These are phyloP conservation scores for Pseudogymnoascus destructans DNA, from an alignment of 2,329 filamentous ascomycete species.

Conservation along the genomic window DNA sequence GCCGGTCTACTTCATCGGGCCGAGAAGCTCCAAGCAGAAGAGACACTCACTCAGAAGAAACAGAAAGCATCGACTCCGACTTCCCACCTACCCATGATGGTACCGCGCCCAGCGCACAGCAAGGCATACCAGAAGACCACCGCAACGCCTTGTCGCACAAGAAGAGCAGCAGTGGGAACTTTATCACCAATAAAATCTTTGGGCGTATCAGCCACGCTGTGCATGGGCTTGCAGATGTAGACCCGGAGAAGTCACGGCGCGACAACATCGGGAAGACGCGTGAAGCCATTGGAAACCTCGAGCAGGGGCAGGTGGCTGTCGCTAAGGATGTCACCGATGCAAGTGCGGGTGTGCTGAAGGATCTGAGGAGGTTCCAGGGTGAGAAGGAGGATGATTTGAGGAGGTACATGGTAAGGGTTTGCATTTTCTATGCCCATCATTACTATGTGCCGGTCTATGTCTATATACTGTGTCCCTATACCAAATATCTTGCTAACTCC, in stretches of 20 bases:
- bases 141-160: constrained; percentile 43
- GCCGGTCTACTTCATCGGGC: constrained; percentile 50
- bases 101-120: constrained; percentile 57
- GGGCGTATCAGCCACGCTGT: constrained; percentile 90
- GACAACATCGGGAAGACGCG: constrained; percentile 94
- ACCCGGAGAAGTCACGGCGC: constrained; percentile 81
- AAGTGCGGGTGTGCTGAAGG: constrained; percentile 73
- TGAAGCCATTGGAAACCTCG: constrained; percentile 72
- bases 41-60: constrained; percentile 50
- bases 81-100: constrained; percentile 85
- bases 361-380: constrained; percentile 81
- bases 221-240: constrained; percentile 89
- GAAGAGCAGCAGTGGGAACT: constrained; percentile 75
- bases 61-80: constrained; percentile 86
- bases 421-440: constrained; percentile 1
- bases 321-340: constrained; percentile 90
- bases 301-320: constrained; percentile 79
- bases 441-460: background rate
- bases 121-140: constrained; percentile 46
- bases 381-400: constrained; percentile 93
- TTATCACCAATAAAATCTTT: constrained; percentile 88
- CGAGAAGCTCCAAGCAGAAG: constrained; percentile 32
- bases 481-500: constrained; percentile 12
- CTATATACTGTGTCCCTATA: background rate
- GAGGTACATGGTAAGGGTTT: constrained; percentile 75